phyloP scores from a whole-genome alignment of 2,329 filamentous ascomycete genomes.

The Nothomitra cinnamomea region DNA sequence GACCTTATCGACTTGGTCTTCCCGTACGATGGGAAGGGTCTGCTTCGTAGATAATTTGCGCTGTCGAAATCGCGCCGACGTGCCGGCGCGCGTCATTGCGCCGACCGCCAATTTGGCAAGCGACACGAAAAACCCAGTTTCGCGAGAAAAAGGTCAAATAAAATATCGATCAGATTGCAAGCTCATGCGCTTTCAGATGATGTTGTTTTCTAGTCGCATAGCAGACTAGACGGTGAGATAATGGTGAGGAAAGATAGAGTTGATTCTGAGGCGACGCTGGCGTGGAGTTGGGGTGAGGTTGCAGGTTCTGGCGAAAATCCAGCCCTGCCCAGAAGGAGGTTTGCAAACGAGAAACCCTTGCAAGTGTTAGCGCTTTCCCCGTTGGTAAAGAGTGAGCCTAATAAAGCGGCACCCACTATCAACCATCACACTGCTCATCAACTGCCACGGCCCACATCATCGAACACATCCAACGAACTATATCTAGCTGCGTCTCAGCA shows the following conservation, averaged over 20 bases:
- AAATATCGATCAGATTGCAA: neutral
- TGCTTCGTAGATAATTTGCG: constrained; percentile 90
- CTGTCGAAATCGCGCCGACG: constrained; percentile 54
- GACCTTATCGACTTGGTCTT: constrained; percentile 74
- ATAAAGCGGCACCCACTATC: constrained; percentile 3
- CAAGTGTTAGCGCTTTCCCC: neutral
- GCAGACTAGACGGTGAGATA: neutral
- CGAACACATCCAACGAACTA: neutral
- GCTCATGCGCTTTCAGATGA: constrained; percentile 1
- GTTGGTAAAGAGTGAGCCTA: neutral
- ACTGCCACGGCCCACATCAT: neutral
- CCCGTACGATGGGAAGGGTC: constrained; percentile 68
- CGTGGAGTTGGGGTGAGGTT: constrained; percentile 2
- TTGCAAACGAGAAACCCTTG: neutral
- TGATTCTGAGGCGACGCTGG: neutral
- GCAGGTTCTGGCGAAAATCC: neutral
- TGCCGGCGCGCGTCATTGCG: constrained; percentile 29
- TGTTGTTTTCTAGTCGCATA: neutral
- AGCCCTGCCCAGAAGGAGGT: too few species aligned
- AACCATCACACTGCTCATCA: neutral
- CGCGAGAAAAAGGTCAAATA: neutral
- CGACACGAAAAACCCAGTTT: neutral
- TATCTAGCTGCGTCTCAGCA: too few species aligned
- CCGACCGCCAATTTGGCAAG: neutral
- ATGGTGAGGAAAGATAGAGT: neutral